Percentiles rank a stretch among this genome's conserved stretches.
phyloP scores from a whole-genome alignment of 768 basidiomycete species.

The Clavaria fumosa region DNA sequence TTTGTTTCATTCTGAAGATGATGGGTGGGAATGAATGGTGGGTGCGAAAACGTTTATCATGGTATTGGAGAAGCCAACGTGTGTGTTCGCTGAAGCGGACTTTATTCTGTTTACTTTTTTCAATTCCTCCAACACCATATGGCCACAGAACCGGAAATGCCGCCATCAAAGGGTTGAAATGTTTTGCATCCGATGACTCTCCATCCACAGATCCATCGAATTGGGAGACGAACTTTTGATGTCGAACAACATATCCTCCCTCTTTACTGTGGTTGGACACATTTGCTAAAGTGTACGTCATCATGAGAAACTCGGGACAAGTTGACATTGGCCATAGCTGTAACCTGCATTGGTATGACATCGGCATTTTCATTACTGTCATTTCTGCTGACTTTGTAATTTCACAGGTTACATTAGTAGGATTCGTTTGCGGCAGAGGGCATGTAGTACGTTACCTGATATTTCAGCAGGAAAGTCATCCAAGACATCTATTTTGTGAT shows the following conservation, averaged over 20 bases:
- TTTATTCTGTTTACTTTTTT: constrained; percentile 8
- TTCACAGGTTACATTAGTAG: too few relatives aligned
- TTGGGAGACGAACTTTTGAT: constrained; percentile 18
- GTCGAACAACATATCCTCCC: constrained; percentile 4
- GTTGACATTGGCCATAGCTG: constrained; percentile 15
- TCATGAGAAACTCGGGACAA: constrained; percentile 8
- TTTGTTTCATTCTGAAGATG: constrained; percentile 19
- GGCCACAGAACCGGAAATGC: constrained; percentile 21
- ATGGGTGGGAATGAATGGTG: constrained; percentile 17
- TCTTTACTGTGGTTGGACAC: neutral
- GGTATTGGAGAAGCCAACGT: constrained; percentile 18
- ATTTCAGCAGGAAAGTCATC: neutral
- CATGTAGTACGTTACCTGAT: neutral
- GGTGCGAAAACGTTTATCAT: constrained; percentile 16
- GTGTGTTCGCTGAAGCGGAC: constrained; percentile 18
- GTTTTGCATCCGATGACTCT: constrained; percentile 12
- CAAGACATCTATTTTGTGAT: neutral
- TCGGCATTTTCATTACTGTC: too few relatives aligned
- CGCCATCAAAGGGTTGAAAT: constrained; percentile 18
- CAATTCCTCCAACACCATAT: constrained; percentile 23
- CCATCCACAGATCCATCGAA: constrained; percentile 10
- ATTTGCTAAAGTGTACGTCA: constrained; percentile 9
- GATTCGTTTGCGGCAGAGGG: too few relatives aligned
- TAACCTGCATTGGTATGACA: constrained; percentile 14
- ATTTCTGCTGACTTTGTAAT: too few relatives aligned